Evolutionary conservation across 352 stramenopile species (phyloP), one percentile per base, ranked within the genome.

Genomic region (Phytophthora sansomeana): DNA sequence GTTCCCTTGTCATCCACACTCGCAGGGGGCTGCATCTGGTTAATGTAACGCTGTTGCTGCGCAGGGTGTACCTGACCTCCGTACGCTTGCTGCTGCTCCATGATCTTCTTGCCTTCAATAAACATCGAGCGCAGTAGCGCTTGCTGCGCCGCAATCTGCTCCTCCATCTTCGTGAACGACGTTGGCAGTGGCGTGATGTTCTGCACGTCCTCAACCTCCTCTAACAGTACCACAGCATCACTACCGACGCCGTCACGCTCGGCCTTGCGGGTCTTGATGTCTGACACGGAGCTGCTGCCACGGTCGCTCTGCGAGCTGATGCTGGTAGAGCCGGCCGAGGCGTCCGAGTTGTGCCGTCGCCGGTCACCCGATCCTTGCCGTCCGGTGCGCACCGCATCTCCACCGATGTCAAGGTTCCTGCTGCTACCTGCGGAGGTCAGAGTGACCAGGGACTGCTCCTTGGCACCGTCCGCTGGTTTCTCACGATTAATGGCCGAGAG

Each of bases 141-240:
- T 68, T 93, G 82, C 65, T 93, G 85, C 6, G 75, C 82, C 1
- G 85, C 85, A 52, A 93, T 93, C 58, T 86, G 83, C 61, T 93
- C 79, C 63, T 93, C 82, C 85, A 93, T 90, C 58, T 87, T 87
- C 6, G 73, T 75, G 48, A 93, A 93, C 6, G 77, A 83, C 42
- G 68, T 86, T 11, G 82, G 84, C 36, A 92, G 70, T n/a, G 84
- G 74, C 17, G 74, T 77, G 41, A 87, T 74, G 26, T 71, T 72
- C 28, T 83, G 67, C n/a, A 83, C 70, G 14, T 81, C 72, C 39
- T 82, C 77, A 6, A 71, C 51, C 7, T 86, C 75, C 42, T 78
- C 71, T 10, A 85, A 52, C 44, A 87, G 30, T 26, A 79, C 60
- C 24, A 78, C 63, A 8, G 52, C 51, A 26, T 77, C 60, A 9